Conservation (phyloP, 2,329 filamentous ascomycete genomes). For the Ophiostoma ips region DNA sequence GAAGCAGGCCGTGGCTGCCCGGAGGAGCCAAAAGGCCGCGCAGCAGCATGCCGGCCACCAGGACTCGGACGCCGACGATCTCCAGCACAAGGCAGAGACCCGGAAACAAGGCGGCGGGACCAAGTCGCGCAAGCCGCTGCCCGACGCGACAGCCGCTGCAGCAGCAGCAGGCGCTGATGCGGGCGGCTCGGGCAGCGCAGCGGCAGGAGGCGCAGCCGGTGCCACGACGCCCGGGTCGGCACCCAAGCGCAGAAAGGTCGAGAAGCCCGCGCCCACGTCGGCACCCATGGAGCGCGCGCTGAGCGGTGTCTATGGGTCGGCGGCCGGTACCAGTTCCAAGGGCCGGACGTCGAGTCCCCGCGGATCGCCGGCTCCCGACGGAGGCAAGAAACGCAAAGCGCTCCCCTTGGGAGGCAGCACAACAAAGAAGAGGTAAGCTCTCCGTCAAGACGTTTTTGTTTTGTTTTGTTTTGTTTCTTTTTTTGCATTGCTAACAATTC, state of each 20-base stretch:
- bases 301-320: slow-evolving; percentile 37
- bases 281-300: slow-evolving; percentile 53
- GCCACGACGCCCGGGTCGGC: slow-evolving; percentile 25
- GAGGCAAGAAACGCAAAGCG: slow-evolving; percentile 56
- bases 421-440: slow-evolving; percentile 72
- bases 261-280: slow-evolving; percentile 41
- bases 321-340: slow-evolving; percentile 32
- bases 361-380: slow-evolving; percentile 53
- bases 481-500: slow-evolving; percentile 7
- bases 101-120: slow-evolving; percentile 48
- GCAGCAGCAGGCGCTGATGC: slow-evolving; percentile 35
- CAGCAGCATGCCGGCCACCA: slow-evolving; percentile 19
- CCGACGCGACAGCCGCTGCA: slow-evolving; percentile 14
- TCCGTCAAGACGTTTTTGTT: too few relatives aligned
- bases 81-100: slow-evolving; percentile 33
- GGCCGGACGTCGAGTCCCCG: slow-evolving; percentile 49
- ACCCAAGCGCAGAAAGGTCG: slow-evolving; percentile 68
- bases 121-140: slow-evolving; percentile 44
- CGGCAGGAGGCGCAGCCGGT: slow-evolving; percentile 32
- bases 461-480: slow-evolving; percentile 19
- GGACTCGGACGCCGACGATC: slow-evolving; percentile 71
- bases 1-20: slow-evolving; percentile 67
- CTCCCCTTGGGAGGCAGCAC: slow-evolving; percentile 51
- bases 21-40: slow-evolving; percentile 48
- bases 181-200: slow-evolving; percentile 45